Base-by-base conservation (phyloP, 495 filamentous ascomycete genomes). In the Lasiosphaeris hirsuta region DNA sequence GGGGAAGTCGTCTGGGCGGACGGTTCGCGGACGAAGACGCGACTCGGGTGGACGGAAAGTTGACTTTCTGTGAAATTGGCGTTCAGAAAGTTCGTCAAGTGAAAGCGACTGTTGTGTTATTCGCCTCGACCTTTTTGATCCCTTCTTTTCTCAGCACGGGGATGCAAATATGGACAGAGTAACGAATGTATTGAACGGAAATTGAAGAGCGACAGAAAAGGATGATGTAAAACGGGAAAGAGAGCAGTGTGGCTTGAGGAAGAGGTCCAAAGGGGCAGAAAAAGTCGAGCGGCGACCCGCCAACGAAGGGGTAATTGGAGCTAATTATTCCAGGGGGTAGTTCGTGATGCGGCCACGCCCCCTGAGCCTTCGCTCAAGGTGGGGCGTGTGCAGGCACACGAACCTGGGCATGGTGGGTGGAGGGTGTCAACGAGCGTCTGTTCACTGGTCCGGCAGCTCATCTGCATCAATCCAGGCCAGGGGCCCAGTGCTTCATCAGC, bases 171-270 rank as follows among this genome's bases (percentile, higher is more conserved):
- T 64, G 57, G 61, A 59, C 58, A 63, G 23, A 30, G 59, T 65
- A 71, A 71, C 69, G 69, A 71, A 60, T 69, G 69, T 52, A 66
- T 60, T 17, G 63, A 69, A 69, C 60, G 17, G 61, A 65, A 66
- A 63, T 51, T 45, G 59, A 62, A 61, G 58, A 41, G 55, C 48
- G 60, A 63, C 56, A 52, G 59, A 58, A 58, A 48, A 60, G 54
- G 48, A 51, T 67, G 60, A 57, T 64, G 63, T 59, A 66, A 64
- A 67, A 64, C 61, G 50, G 55, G 62, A 61, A 61, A 56, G 60
- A 63, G 59, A 62, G 23, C 23, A 51, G 61, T 52, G 68, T 71
- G 69, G 61, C 60, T 69, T 63, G 58, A 60, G 62, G 49, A 52
- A 58, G 55, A 57, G 42, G 44, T 36, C 51, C 38, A 60, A 66